A percentile compares a stretch with the other conserved stretches of the same genome.
phyloP scores from a whole-genome alignment of 352 stramenopile genomes.

The Phytopythium montanum region DNA sequence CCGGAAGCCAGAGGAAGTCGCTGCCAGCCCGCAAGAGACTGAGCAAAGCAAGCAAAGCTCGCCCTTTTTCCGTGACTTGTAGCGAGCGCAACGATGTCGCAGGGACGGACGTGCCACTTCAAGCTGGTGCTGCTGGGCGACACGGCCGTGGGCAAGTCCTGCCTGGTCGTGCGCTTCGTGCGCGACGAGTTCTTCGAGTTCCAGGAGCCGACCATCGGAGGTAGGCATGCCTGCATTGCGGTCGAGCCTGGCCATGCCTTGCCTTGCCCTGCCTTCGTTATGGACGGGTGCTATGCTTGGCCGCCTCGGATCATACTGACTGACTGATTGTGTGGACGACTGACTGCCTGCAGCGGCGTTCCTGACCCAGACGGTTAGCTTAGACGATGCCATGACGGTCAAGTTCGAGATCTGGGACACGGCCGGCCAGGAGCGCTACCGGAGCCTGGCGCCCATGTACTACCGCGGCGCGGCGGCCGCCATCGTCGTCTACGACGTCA shows the following conservation, averaged over 20 bases:
- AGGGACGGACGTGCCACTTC: constrained; percentile 93
- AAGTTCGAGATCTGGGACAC: constrained; percentile 99
- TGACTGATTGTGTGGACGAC: neutral
- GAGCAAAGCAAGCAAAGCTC: no score
- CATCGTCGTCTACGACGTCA: constrained; percentile 98
- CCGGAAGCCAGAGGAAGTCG: neutral
- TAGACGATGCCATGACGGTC: constrained; percentile 97
- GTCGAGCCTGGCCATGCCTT: neutral
- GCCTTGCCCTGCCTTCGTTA: no score
- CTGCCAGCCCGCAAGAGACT: no score
- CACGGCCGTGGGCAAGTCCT: constrained; percentile 99
- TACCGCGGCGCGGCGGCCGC: constrained; percentile 94
- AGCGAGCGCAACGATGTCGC: no score
- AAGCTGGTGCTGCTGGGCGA: constrained; percentile 99
- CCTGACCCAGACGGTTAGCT: constrained; percentile 97
- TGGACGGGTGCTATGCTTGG: no score
- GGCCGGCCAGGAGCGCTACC: constrained; percentile 96
- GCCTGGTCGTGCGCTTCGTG: constrained; percentile 99
- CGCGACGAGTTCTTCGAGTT: constrained; percentile 99
- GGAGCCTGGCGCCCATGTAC: constrained; percentile 97
- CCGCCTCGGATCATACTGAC: no score
- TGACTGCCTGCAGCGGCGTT: constrained; percentile 87
- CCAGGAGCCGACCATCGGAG: constrained; percentile 96
- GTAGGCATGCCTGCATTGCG: no score
- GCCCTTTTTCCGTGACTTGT: no score